Percentiles rank a stretch among this genome's conserved stretches.
Conservation (phyloP, 2,329 filamentous ascomycete genomes). For the Calonectria pseudoreteaudii region DNA sequence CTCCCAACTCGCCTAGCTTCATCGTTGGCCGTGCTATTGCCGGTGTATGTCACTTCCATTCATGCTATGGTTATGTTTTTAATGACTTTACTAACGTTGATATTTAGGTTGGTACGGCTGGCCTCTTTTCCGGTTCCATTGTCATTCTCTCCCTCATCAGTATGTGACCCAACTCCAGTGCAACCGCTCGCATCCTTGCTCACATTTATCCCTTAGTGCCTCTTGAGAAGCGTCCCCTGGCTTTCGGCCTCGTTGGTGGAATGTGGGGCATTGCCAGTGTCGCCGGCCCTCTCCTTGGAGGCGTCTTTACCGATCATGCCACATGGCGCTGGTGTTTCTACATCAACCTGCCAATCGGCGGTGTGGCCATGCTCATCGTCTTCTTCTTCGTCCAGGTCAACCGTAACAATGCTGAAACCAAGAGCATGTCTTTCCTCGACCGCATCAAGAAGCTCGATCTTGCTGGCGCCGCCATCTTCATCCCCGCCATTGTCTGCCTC, state of each 20-base stretch:
- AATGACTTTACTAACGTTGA: slow-evolving; percentile 25
- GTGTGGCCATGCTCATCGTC: slow-evolving; percentile 60
- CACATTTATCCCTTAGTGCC: slow-evolving; percentile 53
- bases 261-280: slow-evolving; percentile 69
- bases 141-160: slow-evolving; percentile 59
- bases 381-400: slow-evolving; percentile 59
- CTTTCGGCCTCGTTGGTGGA: slow-evolving; percentile 65
- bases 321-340: slow-evolving; percentile 67
- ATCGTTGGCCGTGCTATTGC: slow-evolving; percentile 65
- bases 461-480: slow-evolving; percentile 60
- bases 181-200: background rate
- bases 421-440: slow-evolving; percentile 46
- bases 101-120: slow-evolving; percentile 59
- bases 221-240: slow-evolving; percentile 64
- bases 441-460: slow-evolving; percentile 62
- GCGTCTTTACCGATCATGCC: slow-evolving; percentile 60
- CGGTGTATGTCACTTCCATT: slow-evolving; percentile 48
- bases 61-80: too few relatives aligned
- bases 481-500: slow-evolving; percentile 64
- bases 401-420: slow-evolving; percentile 49
- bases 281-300: slow-evolving; percentile 62
- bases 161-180: slow-evolving; percentile 30
- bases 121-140: slow-evolving; percentile 62
- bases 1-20: slow-evolving; percentile 59
- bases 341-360: slow-evolving; percentile 60